phyloP scores from a whole-genome alignment of 495 filamentous ascomycete species.

The Symbiotaphrina buchneri region DNA sequence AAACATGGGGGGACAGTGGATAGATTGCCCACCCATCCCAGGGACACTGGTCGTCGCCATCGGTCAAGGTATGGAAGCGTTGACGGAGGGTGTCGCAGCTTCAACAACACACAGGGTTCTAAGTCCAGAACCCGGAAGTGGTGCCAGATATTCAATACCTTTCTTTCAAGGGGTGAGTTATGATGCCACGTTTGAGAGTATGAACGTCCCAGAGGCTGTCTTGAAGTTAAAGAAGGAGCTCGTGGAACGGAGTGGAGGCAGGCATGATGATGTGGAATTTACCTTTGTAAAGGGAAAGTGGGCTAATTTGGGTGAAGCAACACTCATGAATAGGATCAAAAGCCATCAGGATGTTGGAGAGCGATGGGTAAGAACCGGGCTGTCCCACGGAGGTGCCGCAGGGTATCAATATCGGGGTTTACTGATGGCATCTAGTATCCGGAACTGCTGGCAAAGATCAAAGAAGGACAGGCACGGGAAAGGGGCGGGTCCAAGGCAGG shows the following conservation, averaged over 20 bases:
- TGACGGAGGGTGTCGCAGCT: conserved; percentile 66
- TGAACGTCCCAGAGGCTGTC: conserved; percentile 49
- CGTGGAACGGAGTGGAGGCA: conserved; percentile 22
- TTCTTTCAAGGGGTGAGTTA: conserved; percentile 85
- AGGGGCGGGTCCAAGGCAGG: no score
- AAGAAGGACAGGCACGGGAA: neutral
- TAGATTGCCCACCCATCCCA: conserved; percentile 42
- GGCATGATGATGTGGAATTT: conserved; percentile 55
- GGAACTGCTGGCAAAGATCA: neutral
- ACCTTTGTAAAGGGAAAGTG: conserved; percentile 48
- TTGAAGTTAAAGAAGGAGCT: conserved; percentile 28
- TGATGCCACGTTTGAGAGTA: conserved; percentile 49
- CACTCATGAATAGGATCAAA: conserved; percentile 60
- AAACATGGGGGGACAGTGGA: conserved; percentile 63
- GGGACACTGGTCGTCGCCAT: conserved; percentile 72
- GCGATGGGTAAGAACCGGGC: conserved; percentile 39
- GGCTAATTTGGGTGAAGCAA: conserved; percentile 58
- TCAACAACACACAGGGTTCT: conserved; percentile 13
- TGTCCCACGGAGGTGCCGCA: neutral
- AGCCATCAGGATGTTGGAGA: conserved; percentile 81
- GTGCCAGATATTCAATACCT: conserved; percentile 63
- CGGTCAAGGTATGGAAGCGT: conserved; percentile 75
- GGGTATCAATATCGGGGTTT: neutral
- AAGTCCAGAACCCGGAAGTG: conserved; percentile 34
- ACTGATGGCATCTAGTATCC: neutral